These are phyloP conservation scores for Anthoceros angustus DNA, from an alignment of 225 moss, liverwort and hornwort species.

Conservation along the genomic window DNA sequence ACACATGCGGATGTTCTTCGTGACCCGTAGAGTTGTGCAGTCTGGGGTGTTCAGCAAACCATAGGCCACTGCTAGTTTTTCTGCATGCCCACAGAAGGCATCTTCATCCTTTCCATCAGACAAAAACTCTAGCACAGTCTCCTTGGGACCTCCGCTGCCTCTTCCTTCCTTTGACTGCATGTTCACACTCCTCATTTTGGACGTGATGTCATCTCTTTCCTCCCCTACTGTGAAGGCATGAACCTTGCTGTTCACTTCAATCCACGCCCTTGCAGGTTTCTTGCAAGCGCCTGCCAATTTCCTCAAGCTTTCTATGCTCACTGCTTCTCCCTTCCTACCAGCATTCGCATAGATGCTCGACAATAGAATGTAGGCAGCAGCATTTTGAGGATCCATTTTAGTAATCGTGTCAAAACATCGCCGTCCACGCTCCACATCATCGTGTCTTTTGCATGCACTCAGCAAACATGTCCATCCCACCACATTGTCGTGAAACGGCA, in stretches of 20 bases:
- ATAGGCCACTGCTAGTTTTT: neutral
- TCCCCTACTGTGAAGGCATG: neutral
- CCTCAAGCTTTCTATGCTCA: neutral
- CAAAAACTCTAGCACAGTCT: neutral
- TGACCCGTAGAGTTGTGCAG: neutral
- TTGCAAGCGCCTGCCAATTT: neutral
- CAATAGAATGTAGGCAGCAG: neutral
- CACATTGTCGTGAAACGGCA: neutral
- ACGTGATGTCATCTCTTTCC: neutral
- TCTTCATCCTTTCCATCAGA: neutral
- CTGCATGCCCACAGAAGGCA: neutral
- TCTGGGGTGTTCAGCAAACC: neutral
- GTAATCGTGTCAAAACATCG: neutral
- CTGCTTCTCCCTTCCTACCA: neutral
- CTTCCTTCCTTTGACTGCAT: neutral
- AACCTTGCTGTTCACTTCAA: neutral
- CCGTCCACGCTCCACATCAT: neutral
- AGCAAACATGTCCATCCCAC: neutral
- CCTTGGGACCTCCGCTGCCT: neutral
- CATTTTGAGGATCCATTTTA: neutral
- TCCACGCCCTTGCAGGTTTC: neutral
- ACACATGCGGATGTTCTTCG: neutral
- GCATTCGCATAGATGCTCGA: neutral
- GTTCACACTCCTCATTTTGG: neutral
- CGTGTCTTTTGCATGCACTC: neutral